phyloP scores from a whole-genome alignment of 176 grass and related monocot genomes.

The Thalia dealbata region DNA sequence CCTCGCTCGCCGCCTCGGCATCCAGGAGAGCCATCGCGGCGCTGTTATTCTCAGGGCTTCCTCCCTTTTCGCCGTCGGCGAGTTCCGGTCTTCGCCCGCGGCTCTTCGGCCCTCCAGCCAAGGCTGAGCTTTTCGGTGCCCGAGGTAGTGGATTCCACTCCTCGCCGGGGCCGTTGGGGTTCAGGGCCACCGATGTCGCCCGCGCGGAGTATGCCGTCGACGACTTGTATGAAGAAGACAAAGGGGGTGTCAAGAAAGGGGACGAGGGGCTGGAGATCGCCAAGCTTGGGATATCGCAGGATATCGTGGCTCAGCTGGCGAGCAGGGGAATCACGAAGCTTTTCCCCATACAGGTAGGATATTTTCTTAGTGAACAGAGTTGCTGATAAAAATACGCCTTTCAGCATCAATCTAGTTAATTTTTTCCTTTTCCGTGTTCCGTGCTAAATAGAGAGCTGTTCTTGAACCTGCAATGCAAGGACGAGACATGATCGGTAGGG shows the following conservation, averaged over 20 bases:
- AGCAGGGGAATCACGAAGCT: conserved; percentile 65
- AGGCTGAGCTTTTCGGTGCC: not conserved
- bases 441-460: conserved; percentile 55
- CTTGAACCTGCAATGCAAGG: conserved; percentile 98
- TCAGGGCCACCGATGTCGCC: conserved; percentile 25
- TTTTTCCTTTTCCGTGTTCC: conserved; percentile 18
- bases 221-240: conserved; percentile 33
- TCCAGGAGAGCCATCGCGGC: conserved; percentile 17
- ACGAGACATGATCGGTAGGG: conserved; percentile 85
- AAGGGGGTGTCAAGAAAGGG: conserved; percentile 12
- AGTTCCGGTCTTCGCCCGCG: not conserved
- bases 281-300: conserved; percentile 60
- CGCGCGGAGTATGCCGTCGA: conserved; percentile 38
- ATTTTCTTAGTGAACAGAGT: not conserved
- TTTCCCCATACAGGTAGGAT: conserved; percentile 81
- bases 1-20: conserved; percentile 32
- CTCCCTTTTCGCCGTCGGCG: not conserved
- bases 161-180: conserved; percentile 26
- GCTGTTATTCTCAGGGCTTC: conserved; percentile 20
- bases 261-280: conserved; percentile 57
- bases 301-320: conserved; percentile 62
- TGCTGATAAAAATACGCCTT: not conserved
- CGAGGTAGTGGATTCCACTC: conserved; percentile 37
- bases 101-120: not conserved
- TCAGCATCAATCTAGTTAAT: not conserved